Evolutionary conservation across 441 rosid genomes (phyloP).

Genomic region (Pelargonium australe): DNA sequence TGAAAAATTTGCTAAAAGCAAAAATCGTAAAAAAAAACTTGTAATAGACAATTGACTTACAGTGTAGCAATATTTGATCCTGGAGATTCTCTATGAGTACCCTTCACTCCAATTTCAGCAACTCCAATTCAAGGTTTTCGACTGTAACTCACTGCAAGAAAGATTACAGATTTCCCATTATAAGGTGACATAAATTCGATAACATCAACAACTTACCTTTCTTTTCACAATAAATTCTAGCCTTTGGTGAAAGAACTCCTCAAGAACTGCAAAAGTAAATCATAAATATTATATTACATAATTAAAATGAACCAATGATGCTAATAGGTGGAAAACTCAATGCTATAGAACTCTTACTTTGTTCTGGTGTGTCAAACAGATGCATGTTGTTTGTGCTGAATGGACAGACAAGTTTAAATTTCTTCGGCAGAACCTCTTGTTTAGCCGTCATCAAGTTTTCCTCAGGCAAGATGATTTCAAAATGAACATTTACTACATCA

Average conservation of each 20-base stretch:
- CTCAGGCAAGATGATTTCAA: conserved; percentile 56
- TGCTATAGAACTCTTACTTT: conserved; percentile 39
- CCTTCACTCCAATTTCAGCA: too few relatives aligned
- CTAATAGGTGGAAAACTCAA: neutral
- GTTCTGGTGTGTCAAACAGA: conserved; percentile 76
- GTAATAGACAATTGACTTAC: conserved; percentile 35
- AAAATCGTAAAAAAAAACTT: too few relatives aligned
- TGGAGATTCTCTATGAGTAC: too few relatives aligned
- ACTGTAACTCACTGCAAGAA: too few relatives aligned
- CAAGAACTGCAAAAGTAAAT: conserved; percentile 53
- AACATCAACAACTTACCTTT: too few relatives aligned
- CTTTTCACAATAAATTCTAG: conserved; percentile 37
- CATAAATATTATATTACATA: conserved; percentile 2
- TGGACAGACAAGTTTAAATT: conserved; percentile 56
- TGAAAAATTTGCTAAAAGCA: too few relatives aligned
- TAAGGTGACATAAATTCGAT: too few relatives aligned
- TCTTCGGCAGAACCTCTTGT: conserved; percentile 81
- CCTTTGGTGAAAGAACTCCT: conserved; percentile 62
- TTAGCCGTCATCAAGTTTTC: conserved; percentile 58
- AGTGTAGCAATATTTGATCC: conserved; percentile 58
- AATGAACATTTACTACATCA: conserved; percentile 44
- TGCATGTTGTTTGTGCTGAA: conserved; percentile 86
- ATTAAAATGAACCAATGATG: neutral
- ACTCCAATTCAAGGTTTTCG: too few relatives aligned
- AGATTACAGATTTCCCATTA: too few relatives aligned